A percentile compares a stretch with the other conserved stretches of the same genome.
phyloP scores from a whole-genome alignment of 2,329 filamentous ascomycete species.

The Neonectria sp. region DNA sequence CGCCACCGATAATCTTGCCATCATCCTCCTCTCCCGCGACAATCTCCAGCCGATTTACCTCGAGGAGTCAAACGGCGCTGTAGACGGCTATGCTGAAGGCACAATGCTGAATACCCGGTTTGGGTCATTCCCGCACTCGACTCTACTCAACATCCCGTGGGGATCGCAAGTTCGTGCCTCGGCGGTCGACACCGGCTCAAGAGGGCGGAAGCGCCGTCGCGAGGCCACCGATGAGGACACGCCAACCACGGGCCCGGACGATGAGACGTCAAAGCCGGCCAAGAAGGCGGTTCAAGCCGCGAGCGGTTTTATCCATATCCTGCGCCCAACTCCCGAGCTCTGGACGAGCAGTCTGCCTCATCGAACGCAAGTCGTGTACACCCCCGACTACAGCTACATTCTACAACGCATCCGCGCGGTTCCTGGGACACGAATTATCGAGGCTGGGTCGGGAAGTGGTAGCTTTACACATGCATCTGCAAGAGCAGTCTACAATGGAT shows the following conservation, averaged over 20 bases:
- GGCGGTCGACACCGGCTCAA: slow-evolving; percentile 90
- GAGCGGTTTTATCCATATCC: slow-evolving; percentile 83
- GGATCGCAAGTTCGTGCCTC: slow-evolving; percentile 93
- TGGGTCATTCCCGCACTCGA: slow-evolving; percentile 89
- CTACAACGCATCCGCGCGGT: slow-evolving; percentile 82
- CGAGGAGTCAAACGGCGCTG: slow-evolving; percentile 71
- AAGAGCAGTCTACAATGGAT: slow-evolving; percentile 82
- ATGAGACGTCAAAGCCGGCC: slow-evolving; percentile 53
- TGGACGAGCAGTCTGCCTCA: slow-evolving; percentile 88
- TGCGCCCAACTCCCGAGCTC: slow-evolving; percentile 84
- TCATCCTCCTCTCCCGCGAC: slow-evolving; percentile 92
- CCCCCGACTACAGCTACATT: slow-evolving; percentile 88
- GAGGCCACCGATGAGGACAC: slow-evolving; percentile 62
- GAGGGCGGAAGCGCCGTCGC: slow-evolving; percentile 78
- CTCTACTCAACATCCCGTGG: slow-evolving; percentile 85
- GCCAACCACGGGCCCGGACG: slow-evolving; percentile 53
- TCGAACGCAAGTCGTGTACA: slow-evolving; percentile 89
- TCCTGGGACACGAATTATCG: slow-evolving; percentile 81
- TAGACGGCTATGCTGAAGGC: slow-evolving; percentile 82
- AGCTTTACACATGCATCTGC: slow-evolving; percentile 87
- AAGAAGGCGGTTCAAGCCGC: slow-evolving; percentile 69
- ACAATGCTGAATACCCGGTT: slow-evolving; percentile 93
- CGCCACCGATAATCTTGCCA: slow-evolving; percentile 77
- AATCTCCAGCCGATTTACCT: slow-evolving; percentile 84
- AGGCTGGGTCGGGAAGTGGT: slow-evolving; percentile 86